Base-by-base conservation (phyloP, 225 moss, liverwort and hornwort genomes). In the Marchantia paleacea region DNA sequence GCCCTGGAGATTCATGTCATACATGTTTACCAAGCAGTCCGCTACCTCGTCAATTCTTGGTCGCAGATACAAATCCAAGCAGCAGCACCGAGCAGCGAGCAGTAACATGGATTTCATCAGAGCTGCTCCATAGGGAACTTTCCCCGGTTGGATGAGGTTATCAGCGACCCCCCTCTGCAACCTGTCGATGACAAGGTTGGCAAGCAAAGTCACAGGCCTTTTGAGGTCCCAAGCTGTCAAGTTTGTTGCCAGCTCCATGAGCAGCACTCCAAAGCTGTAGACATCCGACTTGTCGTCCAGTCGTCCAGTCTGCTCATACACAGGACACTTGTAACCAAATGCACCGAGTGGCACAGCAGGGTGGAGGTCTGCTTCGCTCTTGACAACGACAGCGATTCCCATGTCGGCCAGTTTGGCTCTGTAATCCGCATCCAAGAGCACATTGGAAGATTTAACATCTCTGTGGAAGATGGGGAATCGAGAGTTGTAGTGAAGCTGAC, bases 261-360 rank as follows among this genome's bases (percentile, higher is more conserved):
- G 78, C 51, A 95, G 63, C 83, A 95, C 91, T 8, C 95, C 95
- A 80, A 92, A 95, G 55, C 91, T 93, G 69, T 93, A 95, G 5
- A 95, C 93, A 50, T 95, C 95, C 0, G 91, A 84, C 62, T 93
- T 95, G 14, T 84, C 85, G 75, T 83, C 80, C 14, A 89, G 80
- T 11, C 80, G 76, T 3, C 91, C 84, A 0, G 84, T 82, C 66
- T 84, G 87, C 80, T 90, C 86, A 60, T 89, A 86, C 28, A 85
- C 75, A 0, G 83, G 83, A 52, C 88, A 88, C 18, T 80, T 76
- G 55, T 94, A 87, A 15, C 87, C 87, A 68, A 85, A 80, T 24
- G 89, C 83, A 3, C 89, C 89, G 0, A 85, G 76, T 0, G 84
- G 66, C 48, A 82, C 87, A 20, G 82, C 63, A 61, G 81, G 71